Evolutionary conservation across 345 rosid genomes (phyloP).

Genomic region (Mangifera indica): DNA sequence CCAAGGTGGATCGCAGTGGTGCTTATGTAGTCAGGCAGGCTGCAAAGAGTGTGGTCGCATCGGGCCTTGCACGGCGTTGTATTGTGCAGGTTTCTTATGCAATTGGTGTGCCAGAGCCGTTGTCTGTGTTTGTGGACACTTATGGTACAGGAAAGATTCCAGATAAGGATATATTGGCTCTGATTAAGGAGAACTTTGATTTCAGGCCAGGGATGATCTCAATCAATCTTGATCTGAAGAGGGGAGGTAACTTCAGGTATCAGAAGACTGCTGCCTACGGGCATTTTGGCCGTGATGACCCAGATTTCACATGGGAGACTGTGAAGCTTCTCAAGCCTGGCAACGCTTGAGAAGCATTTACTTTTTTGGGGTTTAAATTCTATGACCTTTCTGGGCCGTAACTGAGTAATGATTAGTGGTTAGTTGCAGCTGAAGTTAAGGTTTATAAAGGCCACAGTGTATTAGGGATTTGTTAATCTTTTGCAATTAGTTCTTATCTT

Average conservation of each 20-base stretch:
- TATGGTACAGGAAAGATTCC: constrained; percentile 29
- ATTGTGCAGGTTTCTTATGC: constrained; percentile 36
- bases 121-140: constrained; percentile 29
- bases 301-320: constrained; percentile 32
- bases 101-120: constrained; percentile 29
- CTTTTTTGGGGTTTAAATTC: neutral
- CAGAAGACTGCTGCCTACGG: constrained; percentile 35
- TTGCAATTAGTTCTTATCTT: neutral
- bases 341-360: constrained; percentile 15
- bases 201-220: constrained; percentile 39
- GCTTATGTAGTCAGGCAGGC: constrained; percentile 32
- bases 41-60: constrained; percentile 35
- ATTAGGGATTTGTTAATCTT: neutral
- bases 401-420: neutral
- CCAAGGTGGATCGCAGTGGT: constrained; percentile 34
- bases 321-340: constrained; percentile 32
- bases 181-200: constrained; percentile 31
- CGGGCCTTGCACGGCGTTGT: constrained; percentile 35
- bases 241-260: constrained; percentile 34
- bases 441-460: neutral
- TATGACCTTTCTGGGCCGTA: neutral
- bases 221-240: constrained; percentile 28
- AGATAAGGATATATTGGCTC: constrained; percentile 26
- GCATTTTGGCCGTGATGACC: constrained; percentile 34
- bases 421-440: neutral